Evolutionary conservation across 2,329 filamentous ascomycete species (phyloP).

Genomic region (Penicillium carneum): DNA sequence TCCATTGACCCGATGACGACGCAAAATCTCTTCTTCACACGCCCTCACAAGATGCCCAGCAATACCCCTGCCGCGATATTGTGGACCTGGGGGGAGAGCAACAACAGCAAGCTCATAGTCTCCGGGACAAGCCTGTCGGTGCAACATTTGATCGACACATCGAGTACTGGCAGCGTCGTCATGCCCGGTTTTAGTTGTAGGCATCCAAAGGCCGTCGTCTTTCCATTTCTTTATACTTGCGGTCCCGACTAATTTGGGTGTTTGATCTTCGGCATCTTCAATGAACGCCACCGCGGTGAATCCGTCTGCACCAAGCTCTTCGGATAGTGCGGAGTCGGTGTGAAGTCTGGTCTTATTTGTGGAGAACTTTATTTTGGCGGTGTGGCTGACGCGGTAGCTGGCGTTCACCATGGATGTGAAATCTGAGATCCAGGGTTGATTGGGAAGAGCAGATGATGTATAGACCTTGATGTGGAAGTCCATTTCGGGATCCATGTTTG

Average conservation of each 20-base stretch:
- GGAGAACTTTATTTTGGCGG: background rate
- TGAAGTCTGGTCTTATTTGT: background rate
- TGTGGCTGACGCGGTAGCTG: background rate
- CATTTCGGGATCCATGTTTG: background rate
- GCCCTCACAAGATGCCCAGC: background rate
- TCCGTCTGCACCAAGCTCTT: background rate
- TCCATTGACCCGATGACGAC: background rate
- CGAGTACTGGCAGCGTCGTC: background rate
- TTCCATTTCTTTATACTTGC: constrained; percentile 3
- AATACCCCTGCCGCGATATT: background rate
- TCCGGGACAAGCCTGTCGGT: background rate
- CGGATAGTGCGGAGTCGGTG: background rate
- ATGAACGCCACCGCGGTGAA: background rate
- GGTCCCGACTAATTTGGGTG: background rate
- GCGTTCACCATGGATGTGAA: background rate
- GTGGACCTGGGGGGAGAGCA: background rate
- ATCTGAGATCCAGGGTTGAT: background rate
- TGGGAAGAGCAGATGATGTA: background rate
- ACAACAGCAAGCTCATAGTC: background rate
- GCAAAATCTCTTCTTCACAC: background rate
- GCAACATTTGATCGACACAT: background rate
- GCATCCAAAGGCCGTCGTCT: background rate
- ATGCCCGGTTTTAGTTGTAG: background rate
- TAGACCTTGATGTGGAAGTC: background rate
- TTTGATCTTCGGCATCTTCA: background rate